Conservation (phyloP, 2,329 filamentous ascomycete genomes). For the Microcyclospora tardicrescens region DNA sequence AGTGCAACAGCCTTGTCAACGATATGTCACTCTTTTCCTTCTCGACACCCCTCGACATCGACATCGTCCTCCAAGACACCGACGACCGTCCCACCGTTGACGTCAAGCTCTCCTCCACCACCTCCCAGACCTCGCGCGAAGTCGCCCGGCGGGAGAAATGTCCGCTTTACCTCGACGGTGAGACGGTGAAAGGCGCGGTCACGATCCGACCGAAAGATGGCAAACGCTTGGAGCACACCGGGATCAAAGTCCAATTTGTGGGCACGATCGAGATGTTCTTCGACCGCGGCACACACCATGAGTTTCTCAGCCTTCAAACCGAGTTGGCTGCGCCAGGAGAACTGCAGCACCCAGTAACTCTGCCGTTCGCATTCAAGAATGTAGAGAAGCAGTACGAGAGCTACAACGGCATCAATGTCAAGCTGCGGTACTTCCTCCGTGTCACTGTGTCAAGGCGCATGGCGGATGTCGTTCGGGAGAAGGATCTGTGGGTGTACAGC, state of each 20-base stretch:
- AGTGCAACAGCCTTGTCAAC: neutral
- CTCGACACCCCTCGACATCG: conserved; percentile 95
- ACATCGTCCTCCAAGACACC: conserved; percentile 89
- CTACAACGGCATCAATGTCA: conserved; percentile 99
- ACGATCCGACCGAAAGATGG: conserved; percentile 95
- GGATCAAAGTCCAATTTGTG: conserved; percentile 99
- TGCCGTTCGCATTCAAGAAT: conserved; percentile 99
- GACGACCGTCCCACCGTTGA: conserved; percentile 93
- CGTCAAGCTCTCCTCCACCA: conserved; percentile 55
- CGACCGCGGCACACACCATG: conserved; percentile 96
- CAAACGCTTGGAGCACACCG: conserved; percentile 92
- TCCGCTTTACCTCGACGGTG: conserved; percentile 92
- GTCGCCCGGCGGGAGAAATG: conserved; percentile 96
- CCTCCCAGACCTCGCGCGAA: conserved; percentile 34
- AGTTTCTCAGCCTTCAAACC: conserved; percentile 93
- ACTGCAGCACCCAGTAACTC: conserved; percentile 95
- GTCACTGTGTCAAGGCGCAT: conserved; percentile 94
- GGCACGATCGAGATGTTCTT: conserved; percentile 99
- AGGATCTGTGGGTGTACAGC: conserved; percentile 99
- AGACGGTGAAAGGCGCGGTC: conserved; percentile 92
- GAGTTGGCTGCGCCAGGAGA: conserved; percentile 94
- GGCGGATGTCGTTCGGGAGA: conserved; percentile 96
- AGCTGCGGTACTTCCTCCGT: conserved; percentile 93
- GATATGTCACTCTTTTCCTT: conserved; percentile 88
- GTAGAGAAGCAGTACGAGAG: conserved; percentile 99